Evolutionary conservation across 805 yeast species (phyloP).

Genomic region (Candida dajiaensis): DNA sequence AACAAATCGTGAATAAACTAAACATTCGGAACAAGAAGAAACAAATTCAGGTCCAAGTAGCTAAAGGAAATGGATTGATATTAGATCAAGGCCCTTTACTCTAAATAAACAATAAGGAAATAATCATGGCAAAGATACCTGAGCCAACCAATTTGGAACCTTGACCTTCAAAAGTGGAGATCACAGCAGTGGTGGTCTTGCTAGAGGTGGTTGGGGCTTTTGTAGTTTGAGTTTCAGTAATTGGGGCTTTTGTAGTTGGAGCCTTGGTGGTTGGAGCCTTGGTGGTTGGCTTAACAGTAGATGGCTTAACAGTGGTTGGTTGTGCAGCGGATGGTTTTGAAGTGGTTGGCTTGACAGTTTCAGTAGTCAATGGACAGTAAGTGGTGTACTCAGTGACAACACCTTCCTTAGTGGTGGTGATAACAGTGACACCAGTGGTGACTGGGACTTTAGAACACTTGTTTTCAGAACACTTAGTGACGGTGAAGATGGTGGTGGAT

Average conservation of each 20-base stretch:
- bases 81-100: too few species aligned
- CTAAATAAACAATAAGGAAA: neutral
- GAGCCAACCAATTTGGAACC: neutral
- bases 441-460: neutral
- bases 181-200: neutral
- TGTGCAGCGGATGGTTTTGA: too few species aligned
- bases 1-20: too few species aligned
- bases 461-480: neutral
- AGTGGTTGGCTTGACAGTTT: too few species aligned
- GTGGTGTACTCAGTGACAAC: constrained; percentile 4
- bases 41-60: too few species aligned
- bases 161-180: too few species aligned
- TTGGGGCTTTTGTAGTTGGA: neutral
- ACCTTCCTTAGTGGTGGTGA: constrained; percentile 1
- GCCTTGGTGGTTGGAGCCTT: too few species aligned
- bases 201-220: neutral
- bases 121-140: neutral
- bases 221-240: neutral
- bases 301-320: too few species aligned
- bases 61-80: too few species aligned
- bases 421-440: constrained; percentile 2
- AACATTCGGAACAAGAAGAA: too few species aligned
- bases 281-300: too few species aligned
- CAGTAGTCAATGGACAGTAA: constrained; percentile 7
- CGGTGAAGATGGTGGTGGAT: neutral